Conservation (phyloP, 495 filamentous ascomycete genomes). For the Trichocladium antarcticum region DNA sequence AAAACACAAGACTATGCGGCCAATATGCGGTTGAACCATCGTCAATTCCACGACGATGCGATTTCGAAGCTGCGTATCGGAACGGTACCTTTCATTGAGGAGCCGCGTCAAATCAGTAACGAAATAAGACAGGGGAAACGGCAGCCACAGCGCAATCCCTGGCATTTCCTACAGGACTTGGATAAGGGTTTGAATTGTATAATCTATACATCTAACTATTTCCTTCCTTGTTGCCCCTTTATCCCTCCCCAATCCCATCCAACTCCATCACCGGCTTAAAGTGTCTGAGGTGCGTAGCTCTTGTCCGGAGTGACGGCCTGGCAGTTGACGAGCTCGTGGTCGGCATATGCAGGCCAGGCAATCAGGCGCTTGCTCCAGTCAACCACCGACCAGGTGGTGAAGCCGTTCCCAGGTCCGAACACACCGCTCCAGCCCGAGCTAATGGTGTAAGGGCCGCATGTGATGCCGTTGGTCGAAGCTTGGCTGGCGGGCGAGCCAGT, state of each 20-base stretch:
- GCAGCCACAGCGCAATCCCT: background rate
- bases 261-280: constrained; percentile 8
- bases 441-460: constrained; percentile 41
- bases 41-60: constrained; percentile 4
- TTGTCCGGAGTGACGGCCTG: constrained; percentile 42
- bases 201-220: too few species aligned
- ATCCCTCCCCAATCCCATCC: too few species aligned
- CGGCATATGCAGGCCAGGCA: constrained; percentile 41
- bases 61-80: constrained; percentile 1
- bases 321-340: constrained; percentile 36
- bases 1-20: background rate
- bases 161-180: too few species aligned
- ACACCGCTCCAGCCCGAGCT: constrained; percentile 47
- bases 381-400: constrained; percentile 43
- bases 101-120: background rate
- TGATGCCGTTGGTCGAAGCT: constrained; percentile 28
- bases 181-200: too few species aligned
- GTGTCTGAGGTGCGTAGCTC: constrained; percentile 39
- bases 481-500: constrained; percentile 31
- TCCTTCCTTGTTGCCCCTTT: too few species aligned
- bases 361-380: constrained; percentile 33
- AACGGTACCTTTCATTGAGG: background rate
- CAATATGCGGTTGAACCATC: background rate
- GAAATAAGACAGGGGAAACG: background rate
- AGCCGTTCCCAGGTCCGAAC: constrained; percentile 42